Base-by-base conservation (phyloP, 2,329 filamentous ascomycete species). In the Colletotrichum sp. region DNA sequence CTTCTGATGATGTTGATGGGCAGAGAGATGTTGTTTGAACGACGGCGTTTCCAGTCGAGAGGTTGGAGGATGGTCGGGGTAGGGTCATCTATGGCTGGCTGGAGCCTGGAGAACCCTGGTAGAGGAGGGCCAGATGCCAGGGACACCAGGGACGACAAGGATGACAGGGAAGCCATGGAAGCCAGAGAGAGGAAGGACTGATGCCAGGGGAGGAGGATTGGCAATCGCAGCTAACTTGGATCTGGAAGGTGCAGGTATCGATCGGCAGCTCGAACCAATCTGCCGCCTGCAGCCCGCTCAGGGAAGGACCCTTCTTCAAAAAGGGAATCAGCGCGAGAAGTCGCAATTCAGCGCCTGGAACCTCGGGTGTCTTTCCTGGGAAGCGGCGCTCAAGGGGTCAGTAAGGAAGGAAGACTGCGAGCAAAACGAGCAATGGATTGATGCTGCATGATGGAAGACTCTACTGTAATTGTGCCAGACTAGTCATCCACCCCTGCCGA, bases 231-330 rank as follows among this genome's bases (percentile, higher is more conserved):
- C 7, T 47, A 9, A n/a, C 18, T 47, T 18, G 38, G 3, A n/a
- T 12, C 6, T 0, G 18, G 18, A 0, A 12, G 18, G 38, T 0
- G 12, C 18, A 21, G 1, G 0, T 47, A 21, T n/a, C 38, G n/a
- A 47, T 47, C 9, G 18, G 18, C 38, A 18, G 9, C 9, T 18
- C 12, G 38, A 6, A 3, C 38, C 9, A 0, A 12, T 47, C 3
- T 12, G 9, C 18, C 18, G 38, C 38, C 12, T 47, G 38, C 12
- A 18, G 38, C 9, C 9, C 5, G 18, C 18, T 47, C 9, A 47
- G 18, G 0, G 38, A 12, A 12, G 38, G 38, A 12, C 18, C 5
- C 3, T 43, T 47, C 38, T n/a, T 12, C 0, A 43, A 6, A 38
- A 38, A 36, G 15, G 7, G 7, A 16, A 16, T 36, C 7, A 16